phyloP scores from a whole-genome alignment of 805 yeast species.

The Saccharomycopsis oosterbeekiorum region DNA sequence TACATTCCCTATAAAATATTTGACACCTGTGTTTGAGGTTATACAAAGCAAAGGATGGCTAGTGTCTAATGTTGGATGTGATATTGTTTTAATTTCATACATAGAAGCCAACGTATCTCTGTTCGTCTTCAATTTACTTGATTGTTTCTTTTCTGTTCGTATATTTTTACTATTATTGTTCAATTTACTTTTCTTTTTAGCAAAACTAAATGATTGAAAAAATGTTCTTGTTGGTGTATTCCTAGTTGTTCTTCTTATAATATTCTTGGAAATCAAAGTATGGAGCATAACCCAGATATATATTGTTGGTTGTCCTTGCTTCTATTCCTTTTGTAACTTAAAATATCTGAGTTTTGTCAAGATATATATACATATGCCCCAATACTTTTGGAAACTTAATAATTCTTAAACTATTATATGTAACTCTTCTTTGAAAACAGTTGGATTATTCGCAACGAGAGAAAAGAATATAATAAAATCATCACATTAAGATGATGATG shows the following conservation, averaged over 20 bases:
- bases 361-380: too few relatives aligned
- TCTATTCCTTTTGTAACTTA: not conserved
- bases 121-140: not conserved
- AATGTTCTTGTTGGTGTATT: not conserved
- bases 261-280: not conserved
- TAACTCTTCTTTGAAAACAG: too few relatives aligned
- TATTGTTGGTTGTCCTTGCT: not conserved
- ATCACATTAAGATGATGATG: too few relatives aligned
- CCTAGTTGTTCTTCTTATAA: not conserved
- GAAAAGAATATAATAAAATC: too few relatives aligned
- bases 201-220: not conserved
- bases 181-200: not conserved
- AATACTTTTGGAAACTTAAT: too few relatives aligned
- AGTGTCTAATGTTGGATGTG: conserved; percentile 37
- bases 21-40: conserved; percentile 37
- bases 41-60: conserved; percentile 40
- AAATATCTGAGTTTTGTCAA: not conserved
- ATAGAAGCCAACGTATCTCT: conserved; percentile 3
- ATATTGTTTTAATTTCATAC: conserved; percentile 11
- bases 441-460: too few relatives aligned
- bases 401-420: too few relatives aligned
- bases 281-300: not conserved
- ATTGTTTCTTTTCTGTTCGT: not conserved
- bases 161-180: not conserved
- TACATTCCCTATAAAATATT: conserved; percentile 66